A percentile compares a stretch with the other conserved stretches of the same genome.
Evolutionary conservation across 805 yeast genomes (phyloP).

Genomic region (Yarrowia sp.): DNA sequence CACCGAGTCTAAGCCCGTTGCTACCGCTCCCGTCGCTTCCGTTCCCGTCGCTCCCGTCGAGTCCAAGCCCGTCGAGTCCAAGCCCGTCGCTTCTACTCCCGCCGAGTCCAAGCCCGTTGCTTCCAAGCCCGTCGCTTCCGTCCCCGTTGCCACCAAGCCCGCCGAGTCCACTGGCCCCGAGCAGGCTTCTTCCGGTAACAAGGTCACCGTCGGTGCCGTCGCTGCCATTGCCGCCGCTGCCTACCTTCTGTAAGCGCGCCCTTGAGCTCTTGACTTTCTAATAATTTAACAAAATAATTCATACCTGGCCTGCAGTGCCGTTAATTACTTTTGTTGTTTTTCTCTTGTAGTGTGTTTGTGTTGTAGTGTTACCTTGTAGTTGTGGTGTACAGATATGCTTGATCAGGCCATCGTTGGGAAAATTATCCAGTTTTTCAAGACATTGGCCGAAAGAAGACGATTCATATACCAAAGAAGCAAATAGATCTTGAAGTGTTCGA

Average conservation of each 20-base stretch:
- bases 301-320: conserved; percentile 23
- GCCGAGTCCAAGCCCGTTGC: conserved; percentile 26
- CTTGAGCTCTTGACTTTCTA: neutral
- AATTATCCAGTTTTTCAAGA: no score
- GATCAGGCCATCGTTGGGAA: no score
- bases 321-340: neutral
- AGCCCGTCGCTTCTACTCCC: conserved; percentile 24
- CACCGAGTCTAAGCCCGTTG: conserved; percentile 29
- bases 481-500: no score
- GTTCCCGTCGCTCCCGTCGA: conserved; percentile 11
- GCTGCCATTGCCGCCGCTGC: conserved; percentile 54
- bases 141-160: conserved; percentile 22
- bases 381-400: no score
- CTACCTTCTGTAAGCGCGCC: conserved; percentile 44
- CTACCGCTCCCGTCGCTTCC: conserved; percentile 24
- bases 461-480: no score
- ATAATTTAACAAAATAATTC: conserved; percentile 21
- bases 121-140: conserved; percentile 24
- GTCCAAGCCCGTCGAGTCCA: conserved; percentile 27
- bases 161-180: conserved; percentile 29
- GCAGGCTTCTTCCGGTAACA: conserved; percentile 29
- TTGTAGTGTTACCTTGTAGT: no score
- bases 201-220: conserved; percentile 41
- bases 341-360: no score
- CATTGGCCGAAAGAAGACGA: no score